These are phyloP conservation scores for Tetracladium setigerum DNA, from an alignment of 495 filamentous ascomycete species.

Conservation along the genomic window DNA sequence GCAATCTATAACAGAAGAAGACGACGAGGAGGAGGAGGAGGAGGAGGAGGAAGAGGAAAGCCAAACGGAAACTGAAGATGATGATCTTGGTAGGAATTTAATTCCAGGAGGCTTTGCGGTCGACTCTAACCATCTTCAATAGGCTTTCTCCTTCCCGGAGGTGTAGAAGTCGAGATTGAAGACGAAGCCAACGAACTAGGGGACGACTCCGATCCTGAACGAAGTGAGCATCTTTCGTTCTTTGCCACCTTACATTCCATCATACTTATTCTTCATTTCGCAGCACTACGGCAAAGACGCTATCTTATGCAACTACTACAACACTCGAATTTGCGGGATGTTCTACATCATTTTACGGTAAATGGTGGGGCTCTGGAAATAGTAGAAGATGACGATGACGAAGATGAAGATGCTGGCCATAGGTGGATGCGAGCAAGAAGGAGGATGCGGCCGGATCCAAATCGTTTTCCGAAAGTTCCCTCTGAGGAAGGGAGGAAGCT, in stretches of 20 bases:
- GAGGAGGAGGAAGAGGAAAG: slow-evolving; percentile 17
- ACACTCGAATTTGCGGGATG: slow-evolving; percentile 16
- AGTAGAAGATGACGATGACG: slow-evolving; percentile 37
- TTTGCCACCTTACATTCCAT: slow-evolving; percentile 11
- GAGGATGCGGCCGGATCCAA: slow-evolving; percentile 28
- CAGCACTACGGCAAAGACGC: slow-evolving; percentile 16
- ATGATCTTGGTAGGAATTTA: slow-evolving; percentile 7
- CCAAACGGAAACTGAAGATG: slow-evolving; percentile 10
- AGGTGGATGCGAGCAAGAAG: slow-evolving; percentile 25
- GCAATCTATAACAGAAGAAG: not conserved
- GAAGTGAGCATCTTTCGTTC: slow-evolving; percentile 14
- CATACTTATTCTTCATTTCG: slow-evolving; percentile 16
- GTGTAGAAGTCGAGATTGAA: slow-evolving; percentile 14
- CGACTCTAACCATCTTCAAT: not conserved
- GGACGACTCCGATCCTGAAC: slow-evolving; percentile 11
- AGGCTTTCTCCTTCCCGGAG: not conserved
- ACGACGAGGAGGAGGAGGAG: slow-evolving; percentile 2
- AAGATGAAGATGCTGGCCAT: slow-evolving; percentile 36
- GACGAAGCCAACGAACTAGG: slow-evolving; percentile 5
- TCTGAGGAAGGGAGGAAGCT: slow-evolving; percentile 66
- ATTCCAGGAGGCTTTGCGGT: not conserved
- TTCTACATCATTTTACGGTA: slow-evolving; percentile 22
- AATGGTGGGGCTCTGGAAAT: slow-evolving; percentile 26
- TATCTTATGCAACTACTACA: slow-evolving; percentile 14
- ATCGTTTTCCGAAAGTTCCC: slow-evolving; percentile 64